Evolutionary conservation across 306 rosid genomes (phyloP), one percentile per base, ranked within the genome.

Genomic region (Betula pendula): DNA sequence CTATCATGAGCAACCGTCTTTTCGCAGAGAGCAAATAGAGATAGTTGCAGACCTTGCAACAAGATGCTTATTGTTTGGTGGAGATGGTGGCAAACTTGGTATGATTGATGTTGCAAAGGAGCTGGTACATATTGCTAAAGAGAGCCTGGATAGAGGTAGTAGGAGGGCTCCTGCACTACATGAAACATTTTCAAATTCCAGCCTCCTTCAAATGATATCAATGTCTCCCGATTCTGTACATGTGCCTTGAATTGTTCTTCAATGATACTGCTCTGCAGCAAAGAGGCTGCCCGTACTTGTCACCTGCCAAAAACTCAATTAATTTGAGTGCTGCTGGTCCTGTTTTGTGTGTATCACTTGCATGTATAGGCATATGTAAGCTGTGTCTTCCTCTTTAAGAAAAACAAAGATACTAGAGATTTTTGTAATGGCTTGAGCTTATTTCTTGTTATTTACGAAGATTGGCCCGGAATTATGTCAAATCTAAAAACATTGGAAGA

Each of bases 121-220:
- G 45, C 73, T 92, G 50, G 79, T 76, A 31, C 89, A 88, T 52
- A 60, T 90, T 48, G 84, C 78, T 31, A 91, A 81, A 78, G 92
- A 86, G 48, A 74, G 77, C 77, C 75, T 72, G 55, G 96, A 87
- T 53, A 93, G 92, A 59, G 88, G 83, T 15, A 82, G 70, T 71
- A 59, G 48, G 78, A 86, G 85, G 75, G 88, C 86, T 43, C 87
- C 90, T 73, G 81, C 84, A 38, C 68, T 94, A 59, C 94, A 95
- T 66, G 99, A 92, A 77, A 95, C 97, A 29, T 95, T 95, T 83
- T 95, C 99, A 3, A 95, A 95, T 81, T 95, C 99, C 8, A 92
- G 97, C 83, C 92, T 95, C 70, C 99, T 95, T 72, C 99, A 92
- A 85, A 95, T 95, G 99, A 91, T 95, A 72, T 95, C 99, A n/a